Conservation (phyloP, 2,329 filamentous ascomycete species). For the Thelonectria discophora region DNA sequence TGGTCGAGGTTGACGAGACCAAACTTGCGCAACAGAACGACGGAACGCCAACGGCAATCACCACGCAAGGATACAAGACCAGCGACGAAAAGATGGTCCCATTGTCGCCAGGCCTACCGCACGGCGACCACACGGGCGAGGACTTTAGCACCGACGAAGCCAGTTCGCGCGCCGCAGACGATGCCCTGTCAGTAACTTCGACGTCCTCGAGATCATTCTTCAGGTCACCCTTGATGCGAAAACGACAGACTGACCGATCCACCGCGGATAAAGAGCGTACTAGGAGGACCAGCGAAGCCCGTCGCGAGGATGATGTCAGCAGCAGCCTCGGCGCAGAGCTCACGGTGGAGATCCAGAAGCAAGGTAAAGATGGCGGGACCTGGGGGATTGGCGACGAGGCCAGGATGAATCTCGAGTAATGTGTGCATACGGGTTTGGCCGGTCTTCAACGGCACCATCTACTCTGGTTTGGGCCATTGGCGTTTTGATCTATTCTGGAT, state of each 20-base stretch:
- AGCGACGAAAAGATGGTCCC: slow-evolving; percentile 50
- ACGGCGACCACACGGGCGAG: slow-evolving; percentile 39
- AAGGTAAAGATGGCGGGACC: slow-evolving; percentile 64
- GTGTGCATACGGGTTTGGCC: neutral
- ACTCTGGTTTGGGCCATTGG: slow-evolving; percentile 25
- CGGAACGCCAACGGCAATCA: slow-evolving; percentile 42
- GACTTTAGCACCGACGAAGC: slow-evolving; percentile 40
- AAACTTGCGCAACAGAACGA: slow-evolving; percentile 50
- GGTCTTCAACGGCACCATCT: slow-evolving; percentile 6
- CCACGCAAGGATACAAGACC: slow-evolving; percentile 47
- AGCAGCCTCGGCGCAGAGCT: slow-evolving; percentile 54
- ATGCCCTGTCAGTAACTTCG: slow-evolving; percentile 57
- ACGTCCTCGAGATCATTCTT: slow-evolving; percentile 59
- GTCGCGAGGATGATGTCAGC: slow-evolving; percentile 53
- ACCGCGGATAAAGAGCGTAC: slow-evolving; percentile 48
- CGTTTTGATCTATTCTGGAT: slow-evolving; percentile 48
- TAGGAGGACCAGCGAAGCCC: slow-evolving; percentile 54
- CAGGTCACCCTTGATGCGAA: slow-evolving; percentile 52
- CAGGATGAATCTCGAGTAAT: slow-evolving; percentile 77
- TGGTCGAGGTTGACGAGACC: slow-evolving; percentile 74
- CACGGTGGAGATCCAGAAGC: slow-evolving; percentile 62
- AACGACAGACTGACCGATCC: slow-evolving; percentile 51
- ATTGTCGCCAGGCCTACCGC: slow-evolving; percentile 35
- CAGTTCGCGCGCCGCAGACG: slow-evolving; percentile 48
- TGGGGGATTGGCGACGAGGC: slow-evolving; percentile 88